Evolutionary conservation across 768 basidiomycete species (phyloP).

Genomic region (Russula sp.): DNA sequence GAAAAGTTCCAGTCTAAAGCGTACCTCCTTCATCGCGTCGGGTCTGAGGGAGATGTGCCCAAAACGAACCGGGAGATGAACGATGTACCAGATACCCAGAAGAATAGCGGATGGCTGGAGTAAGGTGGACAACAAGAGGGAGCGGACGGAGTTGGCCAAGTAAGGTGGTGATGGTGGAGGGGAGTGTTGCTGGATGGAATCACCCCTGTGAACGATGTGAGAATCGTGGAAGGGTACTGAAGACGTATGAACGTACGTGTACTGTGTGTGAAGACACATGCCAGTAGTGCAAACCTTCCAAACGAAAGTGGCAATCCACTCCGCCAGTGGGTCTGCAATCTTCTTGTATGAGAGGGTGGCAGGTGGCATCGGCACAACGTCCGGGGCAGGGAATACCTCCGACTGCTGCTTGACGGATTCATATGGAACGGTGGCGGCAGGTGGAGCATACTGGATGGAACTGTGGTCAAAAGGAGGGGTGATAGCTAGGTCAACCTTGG

Average conservation of each 20-base stretch:
- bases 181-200: conserved; percentile 41
- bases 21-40: conserved; percentile 56
- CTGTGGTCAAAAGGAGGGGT: conserved; percentile 19
- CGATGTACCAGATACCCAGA: conserved; percentile 79
- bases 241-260: conserved; percentile 47
- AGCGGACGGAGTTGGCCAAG: conserved; percentile 63
- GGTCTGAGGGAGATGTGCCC: conserved; percentile 48
- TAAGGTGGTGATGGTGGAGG: conserved; percentile 47
- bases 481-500: conserved; percentile 15
- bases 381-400: conserved; percentile 41
- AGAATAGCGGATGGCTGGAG: conserved; percentile 79
- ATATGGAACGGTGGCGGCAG: conserved; percentile 26
- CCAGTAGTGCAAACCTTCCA: conserved; percentile 83
- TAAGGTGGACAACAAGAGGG: conserved; percentile 71
- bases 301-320: conserved; percentile 75
- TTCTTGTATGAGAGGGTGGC: conserved; percentile 63
- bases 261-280: conserved; percentile 54
- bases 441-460: conserved; percentile 33
- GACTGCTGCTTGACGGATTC: conserved; percentile 34
- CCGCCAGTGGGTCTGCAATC: conserved; percentile 71
- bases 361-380: conserved; percentile 46
- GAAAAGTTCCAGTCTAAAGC: conserved; percentile 62
- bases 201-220: conserved; percentile 17
- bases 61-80: conserved; percentile 68
- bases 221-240: neutral